Base-by-base conservation (phyloP, 2,329 filamentous ascomycete genomes). In the Xylaria polymorpha region DNA sequence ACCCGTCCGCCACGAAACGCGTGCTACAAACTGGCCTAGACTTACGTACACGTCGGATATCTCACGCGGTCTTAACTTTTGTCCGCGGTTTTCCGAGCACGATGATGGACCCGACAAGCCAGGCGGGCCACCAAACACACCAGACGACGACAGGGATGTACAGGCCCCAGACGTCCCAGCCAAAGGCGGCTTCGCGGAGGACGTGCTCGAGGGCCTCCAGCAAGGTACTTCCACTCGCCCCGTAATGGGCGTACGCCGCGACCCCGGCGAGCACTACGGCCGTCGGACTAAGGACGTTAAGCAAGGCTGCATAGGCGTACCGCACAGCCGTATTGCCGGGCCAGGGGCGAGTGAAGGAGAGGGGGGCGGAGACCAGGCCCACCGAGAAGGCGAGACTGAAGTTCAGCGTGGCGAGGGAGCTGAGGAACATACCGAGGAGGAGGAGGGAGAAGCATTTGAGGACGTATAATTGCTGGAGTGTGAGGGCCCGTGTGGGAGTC, bases 71-170 rank as follows among this genome's bases (percentile, higher is more conserved):
- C 67, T 75, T 75, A 20, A 67, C 53, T 18, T 70, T 74, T 3
- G 20, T 51, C 60, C 58, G 62, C 5, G 74, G 74, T 66, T 70
- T 68, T 5, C 86, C 86, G 64, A 88, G 80, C 53, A 90, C 83
- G 29, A 87, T 82, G 6, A 90, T 79, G 67, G 84, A 83, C 1
- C 87, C 92, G 7, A 90, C 87, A 44, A 96, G 80, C 94, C 94
- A 98, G 8, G 93, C 94, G 0, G 94, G 94, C 92, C 94, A 96
- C 94, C 94, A 98, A 51, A 97, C 90, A 78, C 94, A 92, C 93
- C 94, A 97, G n/a, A 97, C 87, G 12, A 97, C 89, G 20, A 97
- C 89, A 68, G 93, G 91, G 1, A 94, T 97, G 83, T 94, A 97
- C 86, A 96, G 89, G 1, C 94, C 93, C 88, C 91, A 94, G 14